These are phyloP conservation scores for Wickerhamiella lipophila DNA, from an alignment of 805 yeast genomes.

Conservation along the genomic window DNA sequence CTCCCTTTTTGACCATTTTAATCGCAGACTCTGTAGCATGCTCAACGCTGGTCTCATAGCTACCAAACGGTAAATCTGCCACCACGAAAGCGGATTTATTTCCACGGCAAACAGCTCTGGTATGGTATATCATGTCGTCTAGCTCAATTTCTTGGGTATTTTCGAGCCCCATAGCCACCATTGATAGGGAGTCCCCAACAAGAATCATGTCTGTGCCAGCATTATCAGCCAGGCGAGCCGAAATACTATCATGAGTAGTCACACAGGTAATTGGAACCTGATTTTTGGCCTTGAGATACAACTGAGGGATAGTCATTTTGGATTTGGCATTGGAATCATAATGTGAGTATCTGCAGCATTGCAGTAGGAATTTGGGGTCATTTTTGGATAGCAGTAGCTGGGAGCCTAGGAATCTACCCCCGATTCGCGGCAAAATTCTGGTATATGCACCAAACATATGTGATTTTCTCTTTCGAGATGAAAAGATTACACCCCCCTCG, in stretches of 20 bases:
- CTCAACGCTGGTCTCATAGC: slow-evolving; percentile 51
- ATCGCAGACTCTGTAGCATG: slow-evolving; percentile 53
- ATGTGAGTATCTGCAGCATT: slow-evolving; percentile 31
- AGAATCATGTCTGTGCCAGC: slow-evolving; percentile 58
- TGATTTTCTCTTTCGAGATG: background rate
- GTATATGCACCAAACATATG: background rate
- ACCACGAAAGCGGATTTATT: slow-evolving; percentile 50
- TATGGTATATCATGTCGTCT: slow-evolving; percentile 65
- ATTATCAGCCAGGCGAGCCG: slow-evolving; percentile 55
- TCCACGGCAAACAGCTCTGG: slow-evolving; percentile 65
- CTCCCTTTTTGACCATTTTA: slow-evolving; percentile 39
- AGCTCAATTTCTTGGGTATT: slow-evolving; percentile 56
- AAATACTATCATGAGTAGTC: slow-evolving; percentile 83
- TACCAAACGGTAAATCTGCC: slow-evolving; percentile 84
- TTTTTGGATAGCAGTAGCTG: too few species aligned
- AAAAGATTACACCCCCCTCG: background rate
- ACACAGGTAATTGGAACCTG: slow-evolving; percentile 40
- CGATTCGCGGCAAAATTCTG: background rate
- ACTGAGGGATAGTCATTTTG: slow-evolving; percentile 33
- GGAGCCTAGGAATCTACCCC: too few species aligned
- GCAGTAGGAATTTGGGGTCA: background rate
- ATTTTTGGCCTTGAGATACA: slow-evolving; percentile 27
- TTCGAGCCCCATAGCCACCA: slow-evolving; percentile 74
- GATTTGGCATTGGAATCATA: slow-evolving; percentile 13
- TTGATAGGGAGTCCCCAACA: slow-evolving; percentile 87